phyloP scores from a whole-genome alignment of 306 rosid species.

The Astragalus membranaceus region DNA sequence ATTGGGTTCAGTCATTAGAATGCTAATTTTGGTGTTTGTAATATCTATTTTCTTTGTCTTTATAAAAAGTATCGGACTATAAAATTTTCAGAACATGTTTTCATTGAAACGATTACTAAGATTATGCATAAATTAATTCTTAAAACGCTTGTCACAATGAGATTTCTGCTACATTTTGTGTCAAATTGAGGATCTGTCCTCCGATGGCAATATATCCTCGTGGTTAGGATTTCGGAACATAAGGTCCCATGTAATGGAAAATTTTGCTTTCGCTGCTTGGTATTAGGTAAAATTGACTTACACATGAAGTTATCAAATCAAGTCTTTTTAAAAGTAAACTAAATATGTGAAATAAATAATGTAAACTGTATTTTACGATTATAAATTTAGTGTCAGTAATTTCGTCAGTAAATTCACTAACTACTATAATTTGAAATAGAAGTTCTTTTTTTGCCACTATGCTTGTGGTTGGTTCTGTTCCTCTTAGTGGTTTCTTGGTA shows the following conservation, averaged over 20 bases:
- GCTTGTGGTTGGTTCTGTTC: background rate
- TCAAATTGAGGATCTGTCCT: background rate
- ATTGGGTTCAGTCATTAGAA: background rate
- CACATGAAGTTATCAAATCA: background rate
- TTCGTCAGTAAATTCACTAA: background rate
- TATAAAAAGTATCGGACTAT: background rate
- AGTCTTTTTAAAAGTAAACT: background rate
- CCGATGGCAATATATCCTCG: background rate
- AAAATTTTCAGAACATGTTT: background rate
- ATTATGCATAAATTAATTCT: background rate
- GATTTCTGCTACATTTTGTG: background rate
- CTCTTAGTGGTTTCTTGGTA: background rate
- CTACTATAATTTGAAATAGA: background rate
- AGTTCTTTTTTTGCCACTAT: background rate
- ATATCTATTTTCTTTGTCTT: background rate
- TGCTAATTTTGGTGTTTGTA: background rate
- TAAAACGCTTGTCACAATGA: background rate
- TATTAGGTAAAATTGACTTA: background rate
- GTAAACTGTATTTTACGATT: background rate
- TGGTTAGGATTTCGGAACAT: background rate
- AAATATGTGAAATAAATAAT: background rate
- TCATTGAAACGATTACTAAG: background rate
- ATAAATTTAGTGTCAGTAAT: background rate
- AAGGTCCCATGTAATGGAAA: background rate
- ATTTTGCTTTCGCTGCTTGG: background rate